These are phyloP conservation scores for bread wheat (Triticum aestivum) DNA, from an alignment of 176 grass and related monocot genomes.

Conservation along the genomic window IWGSC_CS_RefSeq_v2.1 NC_057796.1:425624665-425625164, in stretches of 20 bases:
- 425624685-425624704: too few relatives aligned
- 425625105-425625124: constrained; percentile 99
- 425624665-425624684: too few relatives aligned
- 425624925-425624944: constrained; percentile 7
- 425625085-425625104: constrained; percentile 99
- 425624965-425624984: constrained; percentile 91
- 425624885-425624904: constrained; percentile 34
- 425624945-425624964: neutral
- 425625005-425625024: constrained; percentile 94
- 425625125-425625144: constrained; percentile 91
- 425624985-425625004: constrained; percentile 99
- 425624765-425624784: constrained; percentile 11
- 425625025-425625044: constrained; percentile 97
- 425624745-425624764: neutral
- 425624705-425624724: neutral
- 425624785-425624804: constrained; percentile 73
- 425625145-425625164: constrained; percentile 96
- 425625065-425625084: constrained; percentile 98
- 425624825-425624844: constrained; percentile 98
- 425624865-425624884: constrained; percentile 99
- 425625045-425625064: constrained; percentile 97
- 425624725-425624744: neutral
- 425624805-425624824: constrained; percentile 89
- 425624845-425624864: constrained; percentile 99
- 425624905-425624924: constrained; percentile 28